These are phyloP conservation scores for Globisporangium abappressorium DNA, from an alignment of 352 stramenopile species.

Conservation along the genomic window DNA sequence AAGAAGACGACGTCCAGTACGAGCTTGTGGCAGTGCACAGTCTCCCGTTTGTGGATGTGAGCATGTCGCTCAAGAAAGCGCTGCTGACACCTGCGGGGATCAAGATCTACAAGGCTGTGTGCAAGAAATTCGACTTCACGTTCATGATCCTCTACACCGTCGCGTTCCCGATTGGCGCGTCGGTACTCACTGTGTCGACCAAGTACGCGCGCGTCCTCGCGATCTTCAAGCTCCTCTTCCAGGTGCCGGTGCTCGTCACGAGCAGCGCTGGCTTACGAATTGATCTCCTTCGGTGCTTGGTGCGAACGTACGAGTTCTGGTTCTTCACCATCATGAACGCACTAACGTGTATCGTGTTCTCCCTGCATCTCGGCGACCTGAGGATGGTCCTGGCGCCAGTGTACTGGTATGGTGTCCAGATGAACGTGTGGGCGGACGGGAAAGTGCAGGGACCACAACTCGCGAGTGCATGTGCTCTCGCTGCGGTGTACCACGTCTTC, in stretches of 20 bases:
- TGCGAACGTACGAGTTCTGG: constrained; percentile 40
- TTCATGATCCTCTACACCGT: constrained; percentile 10
- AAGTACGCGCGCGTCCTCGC: constrained; percentile 3
- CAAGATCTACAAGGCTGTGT: neutral
- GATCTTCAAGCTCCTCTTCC: constrained; percentile 13
- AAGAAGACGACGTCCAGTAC: neutral
- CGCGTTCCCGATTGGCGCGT: constrained; percentile 13
- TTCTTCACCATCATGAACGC: constrained; percentile 29
- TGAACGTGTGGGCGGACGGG: constrained; percentile 29
- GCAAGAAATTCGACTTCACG: neutral
- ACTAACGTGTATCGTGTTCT: constrained; percentile 17
- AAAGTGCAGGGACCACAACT: constrained; percentile 14
- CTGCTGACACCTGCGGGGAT: constrained; percentile 8
- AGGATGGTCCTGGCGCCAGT: constrained; percentile 13
- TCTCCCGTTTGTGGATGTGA: constrained; percentile 23
- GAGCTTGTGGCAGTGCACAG: constrained; percentile 7
- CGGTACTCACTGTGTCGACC: constrained; percentile 1
- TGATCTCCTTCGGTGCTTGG: constrained; percentile 9
- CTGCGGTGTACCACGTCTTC: neutral
- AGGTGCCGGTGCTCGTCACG: constrained; percentile 11
- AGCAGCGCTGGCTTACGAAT: neutral
- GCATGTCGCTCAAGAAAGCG: constrained; percentile 9
- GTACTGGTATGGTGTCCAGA: constrained; percentile 24
- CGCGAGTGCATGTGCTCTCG: constrained; percentile 3
- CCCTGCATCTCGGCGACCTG: constrained; percentile 19